These are phyloP conservation scores for Trichoderma asperellum DNA, from an alignment of 2,329 filamentous ascomycete species.

Conservation along the genomic window DNA sequence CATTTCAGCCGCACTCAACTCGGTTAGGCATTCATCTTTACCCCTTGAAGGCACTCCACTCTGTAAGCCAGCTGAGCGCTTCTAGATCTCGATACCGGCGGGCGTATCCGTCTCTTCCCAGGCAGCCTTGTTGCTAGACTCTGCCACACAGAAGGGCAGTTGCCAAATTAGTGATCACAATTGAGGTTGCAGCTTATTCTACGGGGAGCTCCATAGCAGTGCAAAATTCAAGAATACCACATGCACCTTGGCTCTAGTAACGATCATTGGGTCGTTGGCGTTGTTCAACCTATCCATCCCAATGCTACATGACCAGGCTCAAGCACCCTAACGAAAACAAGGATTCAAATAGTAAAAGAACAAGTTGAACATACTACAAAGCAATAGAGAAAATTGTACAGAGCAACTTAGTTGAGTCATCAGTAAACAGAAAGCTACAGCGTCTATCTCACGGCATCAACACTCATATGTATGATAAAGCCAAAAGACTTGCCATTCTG, in stretches of 20 bases:
- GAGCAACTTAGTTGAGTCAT: neutral
- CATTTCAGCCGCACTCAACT: conserved; percentile 8
- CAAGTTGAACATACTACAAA: no score
- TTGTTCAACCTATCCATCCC: neutral
- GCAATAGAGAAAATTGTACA: no score
- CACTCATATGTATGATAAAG: neutral
- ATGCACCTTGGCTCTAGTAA: neutral
- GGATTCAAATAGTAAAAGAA: neutral
- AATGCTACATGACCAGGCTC: neutral
- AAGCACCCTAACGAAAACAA: no score
- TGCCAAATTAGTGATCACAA: neutral
- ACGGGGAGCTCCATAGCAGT: neutral
- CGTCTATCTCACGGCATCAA: neutral
- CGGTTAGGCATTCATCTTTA: neutral
- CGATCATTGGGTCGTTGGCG: neutral
- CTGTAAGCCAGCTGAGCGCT: neutral
- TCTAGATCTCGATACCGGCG: neutral
- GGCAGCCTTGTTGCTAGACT: neutral
- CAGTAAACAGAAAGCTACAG: neutral
- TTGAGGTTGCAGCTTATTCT: neutral
- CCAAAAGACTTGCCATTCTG: conserved; percentile 24
- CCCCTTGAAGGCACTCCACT: neutral
- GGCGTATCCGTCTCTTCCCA: neutral
- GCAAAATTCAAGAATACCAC: no score
- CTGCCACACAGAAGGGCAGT: neutral